Percentiles rank a stretch among this genome's conserved stretches.
These are phyloP conservation scores for Mortierella sp. DNA, from an alignment of 371 early-diverging fungal genomes.

Conservation along the genomic window DNA sequence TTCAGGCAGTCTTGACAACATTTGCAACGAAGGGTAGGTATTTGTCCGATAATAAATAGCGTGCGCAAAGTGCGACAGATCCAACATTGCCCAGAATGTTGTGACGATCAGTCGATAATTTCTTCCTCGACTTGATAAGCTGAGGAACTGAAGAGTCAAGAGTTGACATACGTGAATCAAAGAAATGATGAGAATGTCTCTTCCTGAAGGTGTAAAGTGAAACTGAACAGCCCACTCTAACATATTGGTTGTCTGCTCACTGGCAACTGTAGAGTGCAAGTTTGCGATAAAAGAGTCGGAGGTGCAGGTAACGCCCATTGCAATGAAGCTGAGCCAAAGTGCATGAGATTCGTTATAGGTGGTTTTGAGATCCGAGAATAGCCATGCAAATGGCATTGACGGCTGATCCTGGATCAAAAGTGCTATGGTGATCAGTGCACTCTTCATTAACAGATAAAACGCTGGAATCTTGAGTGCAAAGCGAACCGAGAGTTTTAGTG, in stretches of 20 bases:
- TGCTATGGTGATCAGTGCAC: slow-evolving; percentile 35
- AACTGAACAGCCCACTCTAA: slow-evolving; percentile 58
- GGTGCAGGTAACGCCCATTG: slow-evolving; percentile 53
- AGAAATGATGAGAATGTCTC: slow-evolving; percentile 53
- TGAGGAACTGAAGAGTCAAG: slow-evolving; percentile 45
- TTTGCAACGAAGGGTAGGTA: slow-evolving; percentile 53
- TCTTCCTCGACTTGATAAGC: slow-evolving; percentile 38
- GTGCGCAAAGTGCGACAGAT: slow-evolving; percentile 48
- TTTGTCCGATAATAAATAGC: slow-evolving; percentile 37
- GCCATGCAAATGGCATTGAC: slow-evolving; percentile 18
- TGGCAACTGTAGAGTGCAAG: slow-evolving; percentile 24
- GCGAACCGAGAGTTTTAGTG: slow-evolving; percentile 46
- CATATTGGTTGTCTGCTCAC: slow-evolving; percentile 52
- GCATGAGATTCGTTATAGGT: slow-evolving; percentile 45
- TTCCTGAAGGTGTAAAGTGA: slow-evolving; percentile 53
- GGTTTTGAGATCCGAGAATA: slow-evolving; percentile 18
- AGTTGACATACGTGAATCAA: slow-evolving; percentile 54
- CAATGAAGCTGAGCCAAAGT: slow-evolving; percentile 53
- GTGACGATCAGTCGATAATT: slow-evolving; percentile 52
- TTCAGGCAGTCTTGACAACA: slow-evolving; percentile 54
- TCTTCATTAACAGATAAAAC: slow-evolving; percentile 52
- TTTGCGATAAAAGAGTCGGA: slow-evolving; percentile 51
- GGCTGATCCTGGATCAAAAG: slow-evolving; percentile 28
- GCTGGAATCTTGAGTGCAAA: slow-evolving; percentile 54
- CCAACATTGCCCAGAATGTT: slow-evolving; percentile 53